phyloP scores from a whole-genome alignment of 805 yeast species.

The Starmerella apis region DNA sequence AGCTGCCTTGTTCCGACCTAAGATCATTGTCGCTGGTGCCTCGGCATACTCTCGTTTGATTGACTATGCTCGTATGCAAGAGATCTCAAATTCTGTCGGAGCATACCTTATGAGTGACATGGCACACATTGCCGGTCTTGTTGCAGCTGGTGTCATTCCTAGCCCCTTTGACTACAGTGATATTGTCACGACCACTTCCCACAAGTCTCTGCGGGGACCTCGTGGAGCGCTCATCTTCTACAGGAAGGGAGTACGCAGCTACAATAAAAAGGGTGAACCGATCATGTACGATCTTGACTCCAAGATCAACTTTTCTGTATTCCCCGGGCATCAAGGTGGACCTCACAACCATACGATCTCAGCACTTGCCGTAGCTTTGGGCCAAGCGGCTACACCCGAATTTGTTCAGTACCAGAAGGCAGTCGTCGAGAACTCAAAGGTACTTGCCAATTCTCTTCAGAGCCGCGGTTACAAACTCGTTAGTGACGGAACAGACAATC shows the following conservation, averaged over 20 bases:
- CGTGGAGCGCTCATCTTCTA: slow-evolving; percentile 97
- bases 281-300: slow-evolving; percentile 77
- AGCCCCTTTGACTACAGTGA: slow-evolving; percentile 91
- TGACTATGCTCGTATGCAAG: slow-evolving; percentile 81
- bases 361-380: slow-evolving; percentile 89
- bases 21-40: slow-evolving; percentile 91
- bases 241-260: slow-evolving; percentile 84
- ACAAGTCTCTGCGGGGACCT: slow-evolving; percentile 96
- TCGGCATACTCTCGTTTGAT: slow-evolving; percentile 88
- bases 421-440: slow-evolving; percentile 71
- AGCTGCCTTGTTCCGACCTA: slow-evolving; percentile 84
- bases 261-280: slow-evolving; percentile 75
- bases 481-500: slow-evolving; percentile 90
- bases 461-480: slow-evolving; percentile 66
- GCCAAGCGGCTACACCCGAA: slow-evolving; percentile 83
- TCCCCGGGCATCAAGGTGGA: slow-evolving; percentile 99
- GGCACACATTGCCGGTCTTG: slow-evolving; percentile 96
- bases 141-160: slow-evolving; percentile 87
- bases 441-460: slow-evolving; percentile 58
- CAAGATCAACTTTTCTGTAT: slow-evolving; percentile 89
- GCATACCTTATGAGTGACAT: slow-evolving; percentile 88
- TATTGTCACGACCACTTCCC: slow-evolving; percentile 95
- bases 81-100: slow-evolving; percentile 84
- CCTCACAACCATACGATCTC: slow-evolving; percentile 98
- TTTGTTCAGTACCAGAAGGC: slow-evolving; percentile 74